Evolutionary conservation across 176 grass and related monocot species (phyloP).

Genomic region (Puccinellia tenuiflora): DNA sequence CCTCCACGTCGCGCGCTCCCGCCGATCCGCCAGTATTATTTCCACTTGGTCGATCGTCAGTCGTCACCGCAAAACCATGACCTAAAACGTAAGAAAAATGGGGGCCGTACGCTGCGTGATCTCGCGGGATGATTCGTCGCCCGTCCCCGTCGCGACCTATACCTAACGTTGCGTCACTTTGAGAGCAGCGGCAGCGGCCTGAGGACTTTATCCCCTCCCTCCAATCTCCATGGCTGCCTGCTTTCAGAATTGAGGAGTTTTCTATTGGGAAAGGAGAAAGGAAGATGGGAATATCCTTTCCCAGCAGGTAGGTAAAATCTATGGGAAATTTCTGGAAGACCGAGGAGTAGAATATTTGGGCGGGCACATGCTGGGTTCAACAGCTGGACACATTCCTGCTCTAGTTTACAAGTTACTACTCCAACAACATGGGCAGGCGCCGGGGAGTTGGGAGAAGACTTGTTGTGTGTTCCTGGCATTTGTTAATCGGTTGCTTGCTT

Average conservation of each 20-base stretch:
- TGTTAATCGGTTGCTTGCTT: neutral
- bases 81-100: neutral
- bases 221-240: too few species aligned
- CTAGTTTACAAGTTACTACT: neutral
- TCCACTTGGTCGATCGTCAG: neutral
- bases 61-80: neutral
- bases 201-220: too few species aligned
- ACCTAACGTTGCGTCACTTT: conserved; percentile 19
- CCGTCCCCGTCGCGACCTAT: conserved; percentile 17
- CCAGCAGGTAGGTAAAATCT: neutral
- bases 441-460: neutral
- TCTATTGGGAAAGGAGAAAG: neutral
- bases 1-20: conserved; percentile 21
- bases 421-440: neutral
- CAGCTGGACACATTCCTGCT: neutral
- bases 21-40: neutral
- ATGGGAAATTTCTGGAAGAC: neutral
- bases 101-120: neutral
- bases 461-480: neutral
- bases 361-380: neutral
- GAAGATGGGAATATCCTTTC: neutral
- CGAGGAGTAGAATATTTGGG: neutral
- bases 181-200: neutral
- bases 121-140: neutral
- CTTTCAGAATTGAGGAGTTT: neutral